These are phyloP conservation scores for Aegilops sharonensis DNA, from an alignment of 176 grass and related monocot species.

Conservation along the genomic window DNA sequence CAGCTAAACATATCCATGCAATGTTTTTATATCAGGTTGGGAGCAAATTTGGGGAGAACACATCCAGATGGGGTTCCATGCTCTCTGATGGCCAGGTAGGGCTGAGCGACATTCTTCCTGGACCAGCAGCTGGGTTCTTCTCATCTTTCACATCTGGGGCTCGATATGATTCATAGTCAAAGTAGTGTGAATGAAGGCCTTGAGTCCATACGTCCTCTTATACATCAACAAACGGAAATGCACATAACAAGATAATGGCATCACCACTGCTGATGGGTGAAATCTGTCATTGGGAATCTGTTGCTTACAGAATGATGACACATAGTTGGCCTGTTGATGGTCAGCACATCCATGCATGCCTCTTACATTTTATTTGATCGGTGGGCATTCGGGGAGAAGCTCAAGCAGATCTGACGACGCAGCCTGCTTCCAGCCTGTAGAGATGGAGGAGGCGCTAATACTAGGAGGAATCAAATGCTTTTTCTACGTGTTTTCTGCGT, in stretches of 20 bases:
- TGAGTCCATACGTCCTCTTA: neutral
- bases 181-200: neutral
- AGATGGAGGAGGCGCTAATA: neutral
- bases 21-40: slow-evolving; percentile 62
- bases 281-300: slow-evolving; percentile 19
- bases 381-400: neutral
- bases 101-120: slow-evolving; percentile 95
- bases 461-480: neutral
- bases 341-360: neutral
- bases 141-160: slow-evolving; percentile 87
- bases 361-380: neutral
- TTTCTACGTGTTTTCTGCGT: neutral
- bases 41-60: slow-evolving; percentile 99
- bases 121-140: slow-evolving; percentile 83
- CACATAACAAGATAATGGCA: neutral
- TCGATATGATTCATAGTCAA: slow-evolving; percentile 67
- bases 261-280: neutral
- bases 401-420: neutral
- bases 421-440: neutral
- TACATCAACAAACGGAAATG: neutral
- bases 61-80: slow-evolving; percentile 96
- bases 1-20: neutral
- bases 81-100: slow-evolving; percentile 93
- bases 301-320: slow-evolving; percentile 13
- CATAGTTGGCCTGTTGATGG: neutral